Percentiles rank a stretch among this genome's conserved stretches.
Evolutionary conservation across 2,329 filamentous ascomycete species (phyloP).

Genomic region (Pseudopithomyces chartarum): DNA sequence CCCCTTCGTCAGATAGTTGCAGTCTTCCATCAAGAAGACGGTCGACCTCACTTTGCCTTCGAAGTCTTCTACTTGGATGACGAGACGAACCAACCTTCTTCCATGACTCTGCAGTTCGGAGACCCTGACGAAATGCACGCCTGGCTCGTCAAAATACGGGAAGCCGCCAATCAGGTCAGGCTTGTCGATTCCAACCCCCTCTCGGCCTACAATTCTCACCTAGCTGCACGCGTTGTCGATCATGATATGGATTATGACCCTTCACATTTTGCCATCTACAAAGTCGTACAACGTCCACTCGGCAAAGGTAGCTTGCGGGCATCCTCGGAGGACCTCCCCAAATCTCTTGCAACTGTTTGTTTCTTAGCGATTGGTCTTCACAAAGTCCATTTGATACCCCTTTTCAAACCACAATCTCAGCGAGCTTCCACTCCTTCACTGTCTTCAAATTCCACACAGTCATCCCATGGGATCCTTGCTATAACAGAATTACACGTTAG

Average conservation of each 20-base stretch:
- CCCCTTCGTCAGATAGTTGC: conserved; percentile 70
- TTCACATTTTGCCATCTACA: conserved; percentile 69
- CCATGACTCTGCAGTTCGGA: conserved; percentile 67
- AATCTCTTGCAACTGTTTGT: conserved; percentile 67
- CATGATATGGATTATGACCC: conserved; percentile 72
- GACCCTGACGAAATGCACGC: conserved; percentile 68
- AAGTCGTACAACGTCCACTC: conserved; percentile 67
- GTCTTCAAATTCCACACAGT: conserved; percentile 54
- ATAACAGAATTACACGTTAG: conserved; percentile 64
- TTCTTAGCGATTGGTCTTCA: conserved; percentile 72
- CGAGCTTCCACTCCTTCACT: conserved; percentile 61
- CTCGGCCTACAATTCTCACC: conserved; percentile 64
- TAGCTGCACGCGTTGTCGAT: conserved; percentile 66
- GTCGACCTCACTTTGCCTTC: conserved; percentile 67
- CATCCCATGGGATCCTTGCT: conserved; percentile 67
- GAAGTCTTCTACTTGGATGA: conserved; percentile 73
- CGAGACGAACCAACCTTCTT: conserved; percentile 63
- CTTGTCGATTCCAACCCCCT: conserved; percentile 58
- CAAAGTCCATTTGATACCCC: conserved; percentile 70
- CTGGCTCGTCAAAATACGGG: conserved; percentile 68
- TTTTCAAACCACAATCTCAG: conserved; percentile 61
- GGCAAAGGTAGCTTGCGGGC: conserved; percentile 61
- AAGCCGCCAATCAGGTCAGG: conserved; percentile 62
- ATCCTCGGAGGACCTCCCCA: conserved; percentile 70
- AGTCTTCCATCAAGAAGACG: conserved; percentile 70